Conservation (phyloP, 2,329 filamentous ascomycete genomes). For the Alternaria postmessia region DNA sequence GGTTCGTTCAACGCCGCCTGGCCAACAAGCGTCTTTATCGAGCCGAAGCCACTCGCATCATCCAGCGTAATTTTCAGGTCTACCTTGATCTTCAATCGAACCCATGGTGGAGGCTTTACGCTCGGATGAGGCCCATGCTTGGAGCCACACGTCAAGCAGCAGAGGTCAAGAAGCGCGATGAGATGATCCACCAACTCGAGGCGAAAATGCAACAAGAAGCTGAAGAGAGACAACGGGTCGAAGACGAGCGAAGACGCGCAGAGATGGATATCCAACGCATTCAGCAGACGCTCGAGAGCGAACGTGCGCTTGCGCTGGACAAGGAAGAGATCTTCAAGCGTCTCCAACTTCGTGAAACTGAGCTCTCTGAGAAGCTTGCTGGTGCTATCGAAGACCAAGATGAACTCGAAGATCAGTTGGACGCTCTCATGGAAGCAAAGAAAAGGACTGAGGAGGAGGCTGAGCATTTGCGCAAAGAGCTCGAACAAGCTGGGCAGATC, state of each 20-base stretch:
- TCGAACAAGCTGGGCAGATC: slow-evolving; percentile 89
- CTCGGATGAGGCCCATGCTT: slow-evolving; percentile 92
- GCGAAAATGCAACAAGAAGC: slow-evolving; percentile 82
- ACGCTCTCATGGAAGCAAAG: slow-evolving; percentile 86
- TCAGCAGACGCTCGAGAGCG: slow-evolving; percentile 93
- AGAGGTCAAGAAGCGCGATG: slow-evolving; percentile 94
- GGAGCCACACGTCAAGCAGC: slow-evolving; percentile 90
- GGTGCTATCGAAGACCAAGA: slow-evolving; percentile 95
- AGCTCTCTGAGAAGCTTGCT: slow-evolving; percentile 90
- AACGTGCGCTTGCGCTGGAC: slow-evolving; percentile 92
- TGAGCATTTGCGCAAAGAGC: slow-evolving; percentile 77
- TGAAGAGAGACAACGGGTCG: slow-evolving; percentile 77
- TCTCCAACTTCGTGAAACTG: slow-evolving; percentile 88
- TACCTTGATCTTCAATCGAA: slow-evolving; percentile 90
- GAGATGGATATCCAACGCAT: slow-evolving; percentile 88
- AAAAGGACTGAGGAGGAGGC: slow-evolving; percentile 87
- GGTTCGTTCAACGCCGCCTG: slow-evolving; percentile 85
- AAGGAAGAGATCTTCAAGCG: slow-evolving; percentile 99
- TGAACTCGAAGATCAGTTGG: slow-evolving; percentile 89
- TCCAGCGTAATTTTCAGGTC: slow-evolving; percentile 91
- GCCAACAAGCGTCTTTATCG: slow-evolving; percentile 94
- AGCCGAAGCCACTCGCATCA: slow-evolving; percentile 91
- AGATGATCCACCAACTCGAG: slow-evolving; percentile 88
- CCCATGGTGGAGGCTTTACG: slow-evolving; percentile 96
- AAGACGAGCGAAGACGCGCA: slow-evolving; percentile 88